Conservation (phyloP, 2,329 filamentous ascomycete genomes). For the Coleophoma cylindrospora region DNA sequence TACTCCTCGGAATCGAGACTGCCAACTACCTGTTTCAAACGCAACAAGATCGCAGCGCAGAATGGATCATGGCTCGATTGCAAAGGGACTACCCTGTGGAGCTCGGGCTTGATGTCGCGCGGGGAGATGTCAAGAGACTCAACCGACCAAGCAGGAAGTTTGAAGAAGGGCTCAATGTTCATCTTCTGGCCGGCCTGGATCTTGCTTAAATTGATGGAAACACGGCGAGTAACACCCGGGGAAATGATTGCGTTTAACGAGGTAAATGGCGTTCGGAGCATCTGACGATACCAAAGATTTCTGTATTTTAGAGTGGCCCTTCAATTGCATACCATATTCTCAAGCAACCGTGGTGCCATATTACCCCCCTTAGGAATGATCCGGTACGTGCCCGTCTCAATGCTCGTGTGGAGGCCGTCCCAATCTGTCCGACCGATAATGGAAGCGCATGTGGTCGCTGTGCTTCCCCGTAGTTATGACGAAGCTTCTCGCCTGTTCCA, state of each 20-base stretch:
- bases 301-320: no score
- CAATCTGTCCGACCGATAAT: no score
- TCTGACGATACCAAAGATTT: no score
- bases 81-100: constrained; percentile 2
- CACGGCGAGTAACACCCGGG: not conserved
- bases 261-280: not conserved
- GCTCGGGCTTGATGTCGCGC: not conserved
- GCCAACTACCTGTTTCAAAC: constrained; percentile 1
- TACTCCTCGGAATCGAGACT: constrained; percentile 4
- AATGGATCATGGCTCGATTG: constrained; percentile 2
- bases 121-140: not conserved
- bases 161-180: not conserved
- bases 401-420: no score
- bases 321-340: no score
- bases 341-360: no score
- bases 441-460: not conserved
- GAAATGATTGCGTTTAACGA: not conserved
- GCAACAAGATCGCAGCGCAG: constrained; percentile 1
- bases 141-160: not conserved
- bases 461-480: not conserved
- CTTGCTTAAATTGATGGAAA: not conserved
- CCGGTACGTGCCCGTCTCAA: no score
- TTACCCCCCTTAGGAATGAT: no score
- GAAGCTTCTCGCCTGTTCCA: not conserved
- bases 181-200: not conserved